phyloP scores from a whole-genome alignment of 73 alveolate genomes.

The Tetrahymena thermophila region DNA sequence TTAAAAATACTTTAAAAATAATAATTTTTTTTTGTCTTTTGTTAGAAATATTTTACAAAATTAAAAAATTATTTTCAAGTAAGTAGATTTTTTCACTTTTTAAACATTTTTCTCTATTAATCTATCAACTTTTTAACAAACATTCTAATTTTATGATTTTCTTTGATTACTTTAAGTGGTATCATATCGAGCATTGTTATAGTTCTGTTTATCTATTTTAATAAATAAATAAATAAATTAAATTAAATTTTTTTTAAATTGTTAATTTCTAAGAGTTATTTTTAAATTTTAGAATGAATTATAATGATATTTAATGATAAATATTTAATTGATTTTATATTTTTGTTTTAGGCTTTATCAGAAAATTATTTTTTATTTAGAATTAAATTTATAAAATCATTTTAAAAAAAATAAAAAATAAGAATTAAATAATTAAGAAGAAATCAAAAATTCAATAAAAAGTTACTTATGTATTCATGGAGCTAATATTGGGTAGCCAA shows the following conservation, averaged over 20 bases:
- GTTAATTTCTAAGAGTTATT: neutral
- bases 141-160: slow-evolving; percentile 1
- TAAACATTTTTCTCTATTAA: neutral
- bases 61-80: too few species aligned
- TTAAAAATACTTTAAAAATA: too few species aligned
- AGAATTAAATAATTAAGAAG: too few species aligned
- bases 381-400: too few species aligned
- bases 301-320: too few species aligned
- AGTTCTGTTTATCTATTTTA: slow-evolving; percentile 23
- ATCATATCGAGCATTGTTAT: slow-evolving; percentile 31
- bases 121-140: slow-evolving; percentile 4
- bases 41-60: too few species aligned
- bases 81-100: neutral
- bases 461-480: neutral
- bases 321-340: too few species aligned
- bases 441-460: neutral
- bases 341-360: too few species aligned
- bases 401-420: neutral
- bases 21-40: too few species aligned
- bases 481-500: neutral
- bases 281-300: neutral
- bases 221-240: too few species aligned
- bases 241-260: too few species aligned
- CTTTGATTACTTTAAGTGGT: slow-evolving; percentile 9
- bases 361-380: neutral